Percentiles rank a stretch among this genome's conserved stretches.
phyloP scores from a whole-genome alignment of 2,329 filamentous ascomycete genomes.

The Didymella pinodella region DNA sequence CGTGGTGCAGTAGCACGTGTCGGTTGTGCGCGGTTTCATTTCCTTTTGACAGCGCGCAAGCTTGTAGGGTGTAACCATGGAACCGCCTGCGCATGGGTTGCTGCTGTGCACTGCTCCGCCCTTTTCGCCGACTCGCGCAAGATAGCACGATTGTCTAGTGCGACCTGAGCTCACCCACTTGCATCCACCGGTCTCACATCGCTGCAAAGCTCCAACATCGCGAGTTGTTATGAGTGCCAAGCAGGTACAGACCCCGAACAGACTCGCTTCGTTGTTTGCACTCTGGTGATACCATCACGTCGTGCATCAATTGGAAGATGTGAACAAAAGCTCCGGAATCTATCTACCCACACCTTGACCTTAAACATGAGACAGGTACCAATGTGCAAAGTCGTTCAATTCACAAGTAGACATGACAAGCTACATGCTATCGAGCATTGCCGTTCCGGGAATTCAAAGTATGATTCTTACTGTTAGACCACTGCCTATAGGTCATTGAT shows the following conservation, averaged over 20 bases:
- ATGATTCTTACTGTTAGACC: neutral
- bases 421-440: neutral
- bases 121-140: slow-evolving; percentile 11
- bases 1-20: slow-evolving; percentile 20
- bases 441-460: neutral
- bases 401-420: neutral
- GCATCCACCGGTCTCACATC: neutral
- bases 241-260: neutral
- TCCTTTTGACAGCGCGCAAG: slow-evolving; percentile 11
- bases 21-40: slow-evolving; percentile 1
- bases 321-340: neutral
- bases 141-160: slow-evolving; percentile 4
- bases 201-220: neutral
- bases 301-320: neutral
- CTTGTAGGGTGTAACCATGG: slow-evolving; percentile 14
- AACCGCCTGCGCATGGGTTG: slow-evolving; percentile 8
- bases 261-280: no score
- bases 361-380: neutral
- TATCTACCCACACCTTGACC: neutral
- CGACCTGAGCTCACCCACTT: neutral
- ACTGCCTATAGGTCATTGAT: neutral
- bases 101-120: slow-evolving; percentile 14
- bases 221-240: neutral
- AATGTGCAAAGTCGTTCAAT: neutral
- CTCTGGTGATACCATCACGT: neutral